These are phyloP conservation scores for Juglanconis juglandina DNA, from an alignment of 2,329 filamentous ascomycete species.

Conservation along the genomic window DNA sequence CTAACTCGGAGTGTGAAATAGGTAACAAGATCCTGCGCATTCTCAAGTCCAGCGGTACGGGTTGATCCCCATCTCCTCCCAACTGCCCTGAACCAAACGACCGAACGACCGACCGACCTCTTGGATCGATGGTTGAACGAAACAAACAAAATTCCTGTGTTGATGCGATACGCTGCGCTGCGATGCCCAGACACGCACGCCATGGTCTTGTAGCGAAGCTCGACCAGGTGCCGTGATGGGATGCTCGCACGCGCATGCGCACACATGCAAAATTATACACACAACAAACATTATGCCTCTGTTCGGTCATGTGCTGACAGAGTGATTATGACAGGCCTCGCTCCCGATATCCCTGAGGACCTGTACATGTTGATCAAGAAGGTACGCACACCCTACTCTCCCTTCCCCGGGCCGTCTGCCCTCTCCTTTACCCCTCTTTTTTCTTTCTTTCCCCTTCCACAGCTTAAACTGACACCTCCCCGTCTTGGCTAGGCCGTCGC, in stretches of 20 bases:
- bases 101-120: not conserved
- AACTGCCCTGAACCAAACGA: not conserved
- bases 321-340: slow-evolving; percentile 90
- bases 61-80: slow-evolving; percentile 33
- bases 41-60: slow-evolving; percentile 94
- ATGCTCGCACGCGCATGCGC: not conserved
- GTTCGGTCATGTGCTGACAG: slow-evolving; percentile 88
- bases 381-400: slow-evolving; percentile 49
- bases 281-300: slow-evolving; percentile 62
- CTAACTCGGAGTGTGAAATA: slow-evolving; percentile 44
- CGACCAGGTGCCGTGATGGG: slow-evolving; percentile 10
- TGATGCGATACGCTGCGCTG: slow-evolving; percentile 9
- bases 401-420: not conserved
- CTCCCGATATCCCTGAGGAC: slow-evolving; percentile 98
- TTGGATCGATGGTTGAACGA: not conserved
- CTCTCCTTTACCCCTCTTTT: not conserved
- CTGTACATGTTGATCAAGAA: slow-evolving; percentile 99
- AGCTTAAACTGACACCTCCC: not conserved
- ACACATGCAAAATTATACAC: slow-evolving; percentile 5
- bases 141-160: not conserved
- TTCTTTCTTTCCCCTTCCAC: not conserved
- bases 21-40: slow-evolving; percentile 99
- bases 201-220: slow-evolving; percentile 25
- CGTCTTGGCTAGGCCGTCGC: slow-evolving; percentile 68
- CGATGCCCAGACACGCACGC: slow-evolving; percentile 11